These are phyloP conservation scores for Pyricularia pennisetigena DNA, from an alignment of 2,329 filamentous ascomycete genomes.

Conservation along the genomic window DNA sequence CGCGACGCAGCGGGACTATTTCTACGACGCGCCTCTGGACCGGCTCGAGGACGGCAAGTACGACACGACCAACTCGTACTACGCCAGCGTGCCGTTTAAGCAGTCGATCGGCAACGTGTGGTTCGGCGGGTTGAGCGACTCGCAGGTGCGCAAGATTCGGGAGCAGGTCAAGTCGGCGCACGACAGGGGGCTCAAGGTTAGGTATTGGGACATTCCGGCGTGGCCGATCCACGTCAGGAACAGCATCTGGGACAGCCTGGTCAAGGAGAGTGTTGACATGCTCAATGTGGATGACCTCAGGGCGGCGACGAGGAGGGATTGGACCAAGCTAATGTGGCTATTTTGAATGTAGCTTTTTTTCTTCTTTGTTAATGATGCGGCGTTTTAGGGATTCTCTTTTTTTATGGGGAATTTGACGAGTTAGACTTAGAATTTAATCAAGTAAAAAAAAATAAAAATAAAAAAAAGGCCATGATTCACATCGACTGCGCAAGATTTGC, in stretches of 20 bases:
- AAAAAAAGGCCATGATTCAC: not conserved
- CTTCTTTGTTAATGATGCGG: not conserved
- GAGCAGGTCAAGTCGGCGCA: constrained; percentile 40
- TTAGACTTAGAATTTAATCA: not conserved
- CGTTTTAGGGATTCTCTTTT: not conserved
- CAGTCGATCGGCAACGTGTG: constrained; percentile 40
- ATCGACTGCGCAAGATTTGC: not conserved
- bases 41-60: constrained; percentile 26
- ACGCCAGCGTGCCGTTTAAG: constrained; percentile 51
- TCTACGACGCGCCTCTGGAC: constrained; percentile 56
- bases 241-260: constrained; percentile 45
- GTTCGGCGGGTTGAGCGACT: constrained; percentile 29
- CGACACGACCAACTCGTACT: constrained; percentile 50
- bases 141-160: constrained; percentile 32
- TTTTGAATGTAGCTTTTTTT: not conserved
- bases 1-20: constrained; percentile 46
- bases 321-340: constrained; percentile 6
- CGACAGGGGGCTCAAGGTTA: constrained; percentile 39
- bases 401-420: not conserved
- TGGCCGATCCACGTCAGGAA: constrained; percentile 51
- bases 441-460: too few species aligned
- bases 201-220: constrained; percentile 54
- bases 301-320: constrained; percentile 9
- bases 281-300: constrained; percentile 51
- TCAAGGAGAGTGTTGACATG: constrained; percentile 47